Percentiles rank a stretch among this genome's conserved stretches.
These are phyloP conservation scores for Sequoia sempervirens DNA, from an alignment of 75 land plant species.

Conservation along the genomic window DNA sequence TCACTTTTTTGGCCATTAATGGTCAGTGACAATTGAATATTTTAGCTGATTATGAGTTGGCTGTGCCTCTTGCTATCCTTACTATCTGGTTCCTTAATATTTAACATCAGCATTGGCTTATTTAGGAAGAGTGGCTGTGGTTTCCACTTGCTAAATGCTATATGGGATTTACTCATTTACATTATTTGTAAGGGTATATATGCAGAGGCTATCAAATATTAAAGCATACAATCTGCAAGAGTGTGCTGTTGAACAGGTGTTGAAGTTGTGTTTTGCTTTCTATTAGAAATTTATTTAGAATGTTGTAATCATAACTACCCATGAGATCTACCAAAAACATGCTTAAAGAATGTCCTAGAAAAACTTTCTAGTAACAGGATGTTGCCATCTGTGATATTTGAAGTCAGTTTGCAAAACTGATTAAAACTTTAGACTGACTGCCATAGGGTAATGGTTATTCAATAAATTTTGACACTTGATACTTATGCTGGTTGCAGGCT, in stretches of 20 bases:
- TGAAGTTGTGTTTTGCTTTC: not conserved
- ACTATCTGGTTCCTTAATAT: not conserved
- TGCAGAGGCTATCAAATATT: not conserved
- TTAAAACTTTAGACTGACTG: not conserved
- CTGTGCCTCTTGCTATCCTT: not conserved
- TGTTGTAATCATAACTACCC: not conserved
- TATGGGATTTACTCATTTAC: not conserved
- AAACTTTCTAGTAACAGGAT: not conserved
- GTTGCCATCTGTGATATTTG: not conserved
- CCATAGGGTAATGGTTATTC: not conserved
- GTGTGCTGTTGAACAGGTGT: not conserved
- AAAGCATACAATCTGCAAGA: not conserved
- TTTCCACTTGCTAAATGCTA: not conserved
- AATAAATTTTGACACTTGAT: not conserved
- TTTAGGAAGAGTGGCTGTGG: not conserved
- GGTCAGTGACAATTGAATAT: not conserved
- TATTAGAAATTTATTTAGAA: not conserved
- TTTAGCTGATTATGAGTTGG: not conserved
- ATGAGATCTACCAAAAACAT: not conserved
- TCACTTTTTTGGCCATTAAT: not conserved
- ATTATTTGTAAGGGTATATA: not conserved
- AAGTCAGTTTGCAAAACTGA: not conserved
- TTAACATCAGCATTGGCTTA: not conserved
- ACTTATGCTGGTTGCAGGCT: slow-evolving; percentile 47
- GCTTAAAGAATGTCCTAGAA: not conserved